Conservation (phyloP, 345 rosid species). For the Lumnitzera littorea region DNA sequence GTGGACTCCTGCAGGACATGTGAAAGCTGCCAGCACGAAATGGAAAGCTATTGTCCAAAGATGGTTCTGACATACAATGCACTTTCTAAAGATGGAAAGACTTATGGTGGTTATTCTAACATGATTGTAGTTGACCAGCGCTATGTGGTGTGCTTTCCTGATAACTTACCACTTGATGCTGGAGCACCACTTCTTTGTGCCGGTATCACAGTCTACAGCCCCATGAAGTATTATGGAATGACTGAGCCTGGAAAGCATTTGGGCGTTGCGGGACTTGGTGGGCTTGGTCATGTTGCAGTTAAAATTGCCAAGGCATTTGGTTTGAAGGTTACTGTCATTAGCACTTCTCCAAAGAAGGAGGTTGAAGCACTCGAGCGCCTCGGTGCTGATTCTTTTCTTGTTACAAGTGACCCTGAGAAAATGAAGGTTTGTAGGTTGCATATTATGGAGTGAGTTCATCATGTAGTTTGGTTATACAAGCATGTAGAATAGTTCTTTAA, state of each 20-base stretch:
- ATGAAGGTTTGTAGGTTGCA: constrained; percentile 43
- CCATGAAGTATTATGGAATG: constrained; percentile 86
- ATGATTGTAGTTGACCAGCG: constrained; percentile 62
- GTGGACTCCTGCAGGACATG: constrained; percentile 68
- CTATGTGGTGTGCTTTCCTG: constrained; percentile 60
- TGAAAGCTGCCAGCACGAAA: constrained; percentile 58
- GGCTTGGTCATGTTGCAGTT: constrained; percentile 88
- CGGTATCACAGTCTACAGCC: constrained; percentile 84
- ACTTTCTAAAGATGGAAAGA: constrained; percentile 38
- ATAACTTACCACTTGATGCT: constrained; percentile 51
- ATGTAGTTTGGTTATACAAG: neutral
- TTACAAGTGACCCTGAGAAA: constrained; percentile 44
- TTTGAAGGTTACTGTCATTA: constrained; percentile 75
- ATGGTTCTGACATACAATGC: constrained; percentile 52
- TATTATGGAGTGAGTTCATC: neutral
- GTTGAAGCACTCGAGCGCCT: constrained; percentile 41
- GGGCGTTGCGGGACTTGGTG: constrained; percentile 88
- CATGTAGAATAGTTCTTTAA: neutral
- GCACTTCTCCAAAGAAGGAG: constrained; percentile 53
- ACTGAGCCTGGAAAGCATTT: constrained; percentile 76
- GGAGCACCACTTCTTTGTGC: constrained; percentile 84
- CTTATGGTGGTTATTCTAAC: constrained; percentile 74
- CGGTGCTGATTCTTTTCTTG: constrained; percentile 58
- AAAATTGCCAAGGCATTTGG: constrained; percentile 87
- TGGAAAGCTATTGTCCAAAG: constrained; percentile 68